Evolutionary conservation across 371 early-diverging fungal species (phyloP).

Genomic region (Mucor circinelloides): DNA sequence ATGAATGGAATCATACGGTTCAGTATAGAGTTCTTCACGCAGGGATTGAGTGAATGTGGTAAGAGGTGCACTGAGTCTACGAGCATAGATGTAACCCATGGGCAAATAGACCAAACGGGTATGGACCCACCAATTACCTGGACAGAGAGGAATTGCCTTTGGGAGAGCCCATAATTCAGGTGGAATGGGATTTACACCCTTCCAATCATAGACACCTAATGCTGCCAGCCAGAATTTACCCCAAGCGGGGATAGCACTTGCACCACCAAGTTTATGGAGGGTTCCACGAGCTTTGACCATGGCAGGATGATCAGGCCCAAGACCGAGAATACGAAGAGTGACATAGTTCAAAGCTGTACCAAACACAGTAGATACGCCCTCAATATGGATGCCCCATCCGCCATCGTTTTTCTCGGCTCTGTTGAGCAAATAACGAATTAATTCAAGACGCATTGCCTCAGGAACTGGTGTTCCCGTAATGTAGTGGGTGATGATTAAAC

Average conservation of each 20-base stretch:
- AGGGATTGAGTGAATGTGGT: slow-evolving; percentile 74
- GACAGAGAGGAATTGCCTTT: slow-evolving; percentile 79
- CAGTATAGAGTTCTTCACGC: slow-evolving; percentile 85
- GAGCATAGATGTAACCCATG: slow-evolving; percentile 93
- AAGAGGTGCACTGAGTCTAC: slow-evolving; percentile 59
- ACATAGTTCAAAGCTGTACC: slow-evolving; percentile 96
- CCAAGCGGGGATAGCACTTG: slow-evolving; percentile 90
- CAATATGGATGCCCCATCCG: slow-evolving; percentile 97
- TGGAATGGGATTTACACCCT: slow-evolving; percentile 94
- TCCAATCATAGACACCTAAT: slow-evolving; percentile 93
- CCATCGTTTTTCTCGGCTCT: slow-evolving; percentile 85
- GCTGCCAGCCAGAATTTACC: slow-evolving; percentile 96
- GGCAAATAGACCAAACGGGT: slow-evolving; percentile 88
- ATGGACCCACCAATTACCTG: slow-evolving; percentile 95
- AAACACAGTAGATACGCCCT: slow-evolving; percentile 91
- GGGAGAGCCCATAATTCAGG: slow-evolving; percentile 97
- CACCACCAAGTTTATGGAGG: slow-evolving; percentile 86
- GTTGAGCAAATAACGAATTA: slow-evolving; percentile 88
- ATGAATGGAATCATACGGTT: slow-evolving; percentile 80
- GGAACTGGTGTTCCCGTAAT: slow-evolving; percentile 73
- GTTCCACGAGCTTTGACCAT: slow-evolving; percentile 82
- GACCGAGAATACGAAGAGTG: slow-evolving; percentile 85
- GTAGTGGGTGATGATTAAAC: slow-evolving; percentile 84
- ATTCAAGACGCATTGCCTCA: slow-evolving; percentile 69
- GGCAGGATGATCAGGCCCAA: slow-evolving; percentile 86